Base-by-base conservation (phyloP, 2,329 filamentous ascomycete species). In the Juglanconis juglandina region DNA sequence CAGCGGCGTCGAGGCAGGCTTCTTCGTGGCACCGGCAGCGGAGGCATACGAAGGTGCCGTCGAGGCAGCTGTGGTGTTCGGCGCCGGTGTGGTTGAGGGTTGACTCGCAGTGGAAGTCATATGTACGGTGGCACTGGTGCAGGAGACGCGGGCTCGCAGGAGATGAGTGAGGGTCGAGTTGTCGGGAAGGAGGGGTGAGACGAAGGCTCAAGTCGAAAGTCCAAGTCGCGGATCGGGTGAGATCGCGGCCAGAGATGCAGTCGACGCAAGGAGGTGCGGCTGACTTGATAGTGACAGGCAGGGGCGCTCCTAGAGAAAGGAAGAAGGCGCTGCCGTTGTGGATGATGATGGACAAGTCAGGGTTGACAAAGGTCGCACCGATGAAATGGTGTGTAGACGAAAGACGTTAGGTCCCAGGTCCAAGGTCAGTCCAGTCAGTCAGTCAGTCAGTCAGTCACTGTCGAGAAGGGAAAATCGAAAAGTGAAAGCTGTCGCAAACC, bases 11-110 rank as follows among this genome's bases (percentile, higher is more conserved):
- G 83, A 79, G 71, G 81, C 77, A 73, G 79, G 77, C 81, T 87
- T 87, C 80, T 86, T 86, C 66, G 79, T 77, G 75, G 82, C 80
- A 78, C 82, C 79, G 73, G 81, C 85, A 78, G 85, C 85, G 70
- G 85, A 87, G 79, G 85, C 85, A 85, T 88, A 87, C 73, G 85
- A 87, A 61, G 58, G 32, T 74, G 77, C 72, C 75, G 82, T 79
- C 74, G 82, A 79, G 72, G 81, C 78, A 73, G 81, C 79, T 75
- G 81, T 79, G 67, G 73, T 75, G 75, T 78, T 84, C 71, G 80
- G 79, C 79, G 84, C 83, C 82, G 81, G 75, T 70, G 74, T 81
- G 72, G 76, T 72, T 71, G 77, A 80, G 73, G 81, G 78, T 76
- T 81, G 76, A 72, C 76, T 79, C 67, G 79, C 80, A 81, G 81